These are phyloP conservation scores for Spiraea crenata DNA, from an alignment of 331 rosid genomes.

Conservation along the genomic window DNA sequence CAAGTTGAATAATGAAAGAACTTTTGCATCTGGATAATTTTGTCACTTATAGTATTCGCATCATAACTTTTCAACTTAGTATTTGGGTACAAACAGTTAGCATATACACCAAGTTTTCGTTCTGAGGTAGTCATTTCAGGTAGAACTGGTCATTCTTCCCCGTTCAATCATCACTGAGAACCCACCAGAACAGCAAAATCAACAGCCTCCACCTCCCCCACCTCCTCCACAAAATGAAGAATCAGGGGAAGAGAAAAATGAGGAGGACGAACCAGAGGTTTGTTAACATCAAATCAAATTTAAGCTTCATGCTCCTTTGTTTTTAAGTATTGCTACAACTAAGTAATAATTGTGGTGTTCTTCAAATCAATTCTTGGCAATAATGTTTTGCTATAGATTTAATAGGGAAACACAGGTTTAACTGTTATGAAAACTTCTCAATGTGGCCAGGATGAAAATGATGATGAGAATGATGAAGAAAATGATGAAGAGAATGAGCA, in stretches of 20 bases:
- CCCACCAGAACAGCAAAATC: slow-evolving; percentile 94
- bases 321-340: slow-evolving; percentile 9
- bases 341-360: background rate
- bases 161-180: slow-evolving; percentile 71
- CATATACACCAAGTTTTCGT: slow-evolving; percentile 5
- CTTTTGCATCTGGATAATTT: background rate
- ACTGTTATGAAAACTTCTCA: slow-evolving; percentile 20
- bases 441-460: slow-evolving; percentile 68
- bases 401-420: slow-evolving; percentile 22
- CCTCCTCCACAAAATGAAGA: slow-evolving; percentile 91
- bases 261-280: slow-evolving; percentile 77
- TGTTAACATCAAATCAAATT: slow-evolving; percentile 22
- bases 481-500: slow-evolving; percentile 78
- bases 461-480: slow-evolving; percentile 78
- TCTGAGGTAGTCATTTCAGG: slow-evolving; percentile 56
- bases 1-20: background rate
- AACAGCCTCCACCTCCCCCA: slow-evolving; percentile 96
- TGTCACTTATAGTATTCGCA: background rate
- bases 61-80: slow-evolving; percentile 1
- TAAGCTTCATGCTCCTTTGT: background rate
- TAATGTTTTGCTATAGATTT: slow-evolving; percentile 1
- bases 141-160: slow-evolving; percentile 91
- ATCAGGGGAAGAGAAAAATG: slow-evolving; percentile 71
- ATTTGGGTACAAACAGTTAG: background rate
- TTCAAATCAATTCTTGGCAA: background rate